Evolutionary conservation across 1,139 yeast genomes (phyloP), one percentile per base, ranked within the genome.

Genomic region (Sugiyamaella xylanicola): DNA sequence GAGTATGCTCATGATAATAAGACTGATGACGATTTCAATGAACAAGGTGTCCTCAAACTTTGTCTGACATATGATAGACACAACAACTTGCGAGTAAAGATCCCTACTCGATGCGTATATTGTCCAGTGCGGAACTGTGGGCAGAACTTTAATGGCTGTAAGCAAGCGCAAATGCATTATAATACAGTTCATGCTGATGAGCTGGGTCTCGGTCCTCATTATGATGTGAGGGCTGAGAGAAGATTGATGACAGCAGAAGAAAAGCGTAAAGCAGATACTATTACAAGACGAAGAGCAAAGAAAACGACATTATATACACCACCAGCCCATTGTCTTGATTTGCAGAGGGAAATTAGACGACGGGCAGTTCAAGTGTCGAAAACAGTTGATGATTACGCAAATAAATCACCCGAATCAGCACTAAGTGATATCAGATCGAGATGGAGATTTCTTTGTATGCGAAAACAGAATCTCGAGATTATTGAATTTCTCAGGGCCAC

Each of bases 61-160:
- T 48, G 52, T 29, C 39, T 48, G 3, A 48, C 52, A 4, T 48
- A 48, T 48, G 52, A 48, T 15, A 43, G 37, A 19, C 46, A 40
- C 41, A 42, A 42, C 15, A 48, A 48, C 9, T 22, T 48, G n/a
- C 52, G 52, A n/a, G 52, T 48, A 11, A 48, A 48, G 17, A 48
- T 48, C 20, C 52, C 52, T 29, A 48, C 52, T 48, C 52, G 52
- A 11, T 48, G 52, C 27, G 52, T 48, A 35, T 41, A 48, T 19
- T 48, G 52, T 20, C 52, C 52, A n/a, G 25, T 48, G 7, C 37
- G 52, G 20, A 39, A 9, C 20, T 48, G 52, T 32, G 45, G 52
- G 13, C 41, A 40, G 21, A 40, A 48, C 19, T 48, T 48, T 21
- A 40, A 40, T n/a, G 35, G 47, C 17, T 40, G 40, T 15, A 48